Conservation (phyloP, 148 eudicot genomes). For the Pouteria glomerata region DNA sequence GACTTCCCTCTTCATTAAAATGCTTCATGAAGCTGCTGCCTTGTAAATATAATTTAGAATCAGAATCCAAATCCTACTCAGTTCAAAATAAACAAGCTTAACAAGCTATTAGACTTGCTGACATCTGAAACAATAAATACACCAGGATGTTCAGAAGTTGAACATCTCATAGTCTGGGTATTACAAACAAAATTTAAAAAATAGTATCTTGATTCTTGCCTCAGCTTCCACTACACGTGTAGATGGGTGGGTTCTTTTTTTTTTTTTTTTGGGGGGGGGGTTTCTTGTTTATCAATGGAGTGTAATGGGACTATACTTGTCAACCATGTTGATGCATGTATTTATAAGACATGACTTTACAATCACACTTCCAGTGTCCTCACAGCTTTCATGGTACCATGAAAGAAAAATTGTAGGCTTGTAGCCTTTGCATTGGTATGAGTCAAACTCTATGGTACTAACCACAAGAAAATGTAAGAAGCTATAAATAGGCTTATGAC, state of each 20-base stretch:
- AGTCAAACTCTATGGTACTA: not conserved
- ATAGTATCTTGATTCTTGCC: too few species aligned
- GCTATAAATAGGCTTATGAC: too few species aligned
- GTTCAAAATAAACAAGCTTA: not conserved
- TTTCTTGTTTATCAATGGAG: too few species aligned
- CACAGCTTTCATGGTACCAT: not conserved
- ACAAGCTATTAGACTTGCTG: not conserved
- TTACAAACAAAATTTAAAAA: too few species aligned
- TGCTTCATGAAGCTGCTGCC: not conserved
- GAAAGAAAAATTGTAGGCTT: not conserved
- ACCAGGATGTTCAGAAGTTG: not conserved
- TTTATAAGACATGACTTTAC: too few species aligned
- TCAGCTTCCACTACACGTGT: too few species aligned
- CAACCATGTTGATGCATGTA: too few species aligned
- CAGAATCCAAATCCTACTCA: not conserved
- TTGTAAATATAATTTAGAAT: not conserved
- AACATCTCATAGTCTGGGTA: too few species aligned
- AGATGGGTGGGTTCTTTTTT: too few species aligned
- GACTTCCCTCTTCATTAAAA: not conserved
- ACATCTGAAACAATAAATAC: not conserved
- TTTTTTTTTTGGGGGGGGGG: too few species aligned
- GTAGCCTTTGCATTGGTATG: not conserved
- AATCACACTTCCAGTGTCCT: too few species aligned
- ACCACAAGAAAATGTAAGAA: not conserved
- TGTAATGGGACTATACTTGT: too few species aligned